Evolutionary conservation across 164 flowering plant species (phyloP), one percentile per base, ranked within the genome.

Genomic region (Buxus sempervirens): DNA sequence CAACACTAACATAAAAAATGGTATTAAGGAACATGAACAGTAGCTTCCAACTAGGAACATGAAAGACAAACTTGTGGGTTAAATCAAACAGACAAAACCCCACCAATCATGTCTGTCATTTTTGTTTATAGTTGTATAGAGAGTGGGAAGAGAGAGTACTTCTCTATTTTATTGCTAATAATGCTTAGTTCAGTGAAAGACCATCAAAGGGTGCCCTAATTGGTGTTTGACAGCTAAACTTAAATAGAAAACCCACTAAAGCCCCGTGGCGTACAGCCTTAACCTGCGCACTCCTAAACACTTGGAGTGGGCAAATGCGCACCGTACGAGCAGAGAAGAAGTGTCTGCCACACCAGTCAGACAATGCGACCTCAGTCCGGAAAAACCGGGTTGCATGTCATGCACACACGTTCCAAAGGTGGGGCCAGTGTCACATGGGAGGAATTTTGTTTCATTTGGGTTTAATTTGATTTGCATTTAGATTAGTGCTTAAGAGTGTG

Each of bases 321-420:
- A 55, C 18, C 63, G 70, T 67, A 28, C 54, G 56, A 57, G 65
- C 49, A 49, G 38, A 49, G 38, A 32, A 32, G 67, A 73, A 62
- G 32, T 42, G 71, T 67, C 67, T 67, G 65, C 67, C 25, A 62
- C 12, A 56, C 58, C 55, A 36, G 12, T 63, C 81, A 84, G 86
- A 82, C 84, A 82, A 71, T 53, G 74, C 63, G 83, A 80, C 83
- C 80, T 73, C 66, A 65, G 74, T 79, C 83, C 85, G 84, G 74
- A 65, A 73, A 76, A 74, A 76, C 75, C 84, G 87, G 89, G 74
- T 71, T 75, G 70, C 62, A 76, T 77, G 51, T 15, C 51, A 45
- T 15, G 12, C 66, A 19, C 74, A 56, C 77, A 64, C 77, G 60
- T 72, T 69, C 72, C 65, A 75, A 38, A 66, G 67, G 72, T 73